Evolutionary conservation across 1,284 basidiomycete species (phyloP).

Genomic region (Apiotrichum gracile): DNA sequence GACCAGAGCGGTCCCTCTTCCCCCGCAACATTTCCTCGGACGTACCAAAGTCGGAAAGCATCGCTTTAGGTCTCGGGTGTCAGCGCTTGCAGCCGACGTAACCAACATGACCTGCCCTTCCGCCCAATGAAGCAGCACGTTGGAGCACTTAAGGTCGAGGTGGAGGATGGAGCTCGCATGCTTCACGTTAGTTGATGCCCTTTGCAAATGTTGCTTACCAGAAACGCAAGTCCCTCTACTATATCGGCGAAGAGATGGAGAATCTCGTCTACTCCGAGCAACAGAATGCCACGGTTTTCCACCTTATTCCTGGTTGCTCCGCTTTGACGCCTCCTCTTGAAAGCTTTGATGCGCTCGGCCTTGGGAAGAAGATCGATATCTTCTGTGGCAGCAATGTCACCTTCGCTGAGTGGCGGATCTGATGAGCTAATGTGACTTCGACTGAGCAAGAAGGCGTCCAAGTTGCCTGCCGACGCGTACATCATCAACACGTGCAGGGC

Average conservation of each 20-base stretch:
- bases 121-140: constrained; percentile 86
- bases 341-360: constrained; percentile 58
- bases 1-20: constrained; percentile 66
- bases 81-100: background rate
- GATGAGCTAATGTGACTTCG: constrained; percentile 45
- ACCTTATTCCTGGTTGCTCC: constrained; percentile 28
- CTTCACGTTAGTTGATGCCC: constrained; percentile 46
- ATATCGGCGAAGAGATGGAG: constrained; percentile 70
- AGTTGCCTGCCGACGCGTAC: constrained; percentile 77
- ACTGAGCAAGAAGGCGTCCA: constrained; percentile 77
- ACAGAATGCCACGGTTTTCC: constrained; percentile 59
- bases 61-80: constrained; percentile 54
- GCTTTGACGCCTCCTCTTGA: constrained; percentile 33
- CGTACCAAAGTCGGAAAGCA: constrained; percentile 92
- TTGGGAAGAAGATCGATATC: constrained; percentile 53
- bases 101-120: constrained; percentile 65
- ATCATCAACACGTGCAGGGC: constrained; percentile 85
- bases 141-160: constrained; percentile 87
- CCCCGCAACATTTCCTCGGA: constrained; percentile 78
- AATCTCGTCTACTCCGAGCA: constrained; percentile 74
- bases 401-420: constrained; percentile 19
- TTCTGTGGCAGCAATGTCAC: constrained; percentile 31
- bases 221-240: constrained; percentile 67
- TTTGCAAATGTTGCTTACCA: constrained; percentile 54
- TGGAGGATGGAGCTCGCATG: constrained; percentile 81